Base-by-base conservation (phyloP, 1,284 basidiomycete genomes). In the Austropuccinia psidii region DNA sequence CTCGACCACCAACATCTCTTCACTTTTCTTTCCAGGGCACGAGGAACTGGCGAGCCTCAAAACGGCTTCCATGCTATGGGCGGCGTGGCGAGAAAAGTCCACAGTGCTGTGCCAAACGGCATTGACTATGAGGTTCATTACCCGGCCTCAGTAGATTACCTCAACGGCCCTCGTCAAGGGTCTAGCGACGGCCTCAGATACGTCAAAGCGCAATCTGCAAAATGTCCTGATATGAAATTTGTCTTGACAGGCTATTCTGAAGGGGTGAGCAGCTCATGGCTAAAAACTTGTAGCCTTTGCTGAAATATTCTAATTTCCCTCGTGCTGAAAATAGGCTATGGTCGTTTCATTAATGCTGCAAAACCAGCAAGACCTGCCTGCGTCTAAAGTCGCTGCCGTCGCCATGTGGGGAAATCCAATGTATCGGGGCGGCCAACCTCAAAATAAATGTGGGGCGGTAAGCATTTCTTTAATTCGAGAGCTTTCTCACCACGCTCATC, bases 221-320 rank as follows among this genome's bases (percentile, higher is more conserved):
- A 24, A n/a, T 73, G 72, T 41, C 69, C 69, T 43, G 49, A 66
- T 4, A 54, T 21, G 29, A 19, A 47, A 29, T 73, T 64, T 54
- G 61, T 73, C 8, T 41, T 73, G 21, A 47, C 66, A 52, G 72
- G 72, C 9, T 73, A 73, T 54, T 73, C 72, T 7, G 62, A 73
- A 73, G 70, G 70, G 24, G 11, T 55, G 24, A 17, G 47, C 27
- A 19, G 15, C 19, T 37, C 35, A 33, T n/a, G n/a, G n/a, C n/a
- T n/a, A n/a, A n/a, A n/a, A n/a, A n/a, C n/a, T n/a, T n/a, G n/a
- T n/a, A n/a, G n/a, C n/a, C n/a, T n/a, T n/a, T n/a, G 24, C 3
- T 4, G 11, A 49, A 49, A 19, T 17, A 49, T 49, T 19, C 45
- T 49, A 24, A 49, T 49, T 24, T 24, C n/a, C 17, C n/a, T n/a